phyloP scores from a whole-genome alignment of 768 basidiomycete genomes.

The Rhodotorula toruloides region DNA sequence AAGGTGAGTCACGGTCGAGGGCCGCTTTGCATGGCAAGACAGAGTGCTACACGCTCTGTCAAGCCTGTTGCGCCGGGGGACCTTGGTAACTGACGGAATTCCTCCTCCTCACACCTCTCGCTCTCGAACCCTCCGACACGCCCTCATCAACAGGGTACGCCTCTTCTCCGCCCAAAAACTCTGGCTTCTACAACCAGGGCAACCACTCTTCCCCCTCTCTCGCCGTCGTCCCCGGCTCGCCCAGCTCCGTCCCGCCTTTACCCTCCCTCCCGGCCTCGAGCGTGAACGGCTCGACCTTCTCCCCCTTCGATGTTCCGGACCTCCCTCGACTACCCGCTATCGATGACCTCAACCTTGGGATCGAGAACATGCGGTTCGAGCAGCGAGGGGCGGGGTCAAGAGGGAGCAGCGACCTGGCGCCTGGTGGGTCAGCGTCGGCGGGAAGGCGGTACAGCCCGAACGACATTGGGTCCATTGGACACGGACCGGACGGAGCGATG shows the following conservation, averaged over 20 bases:
- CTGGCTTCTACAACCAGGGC: conserved; percentile 34
- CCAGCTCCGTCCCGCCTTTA: neutral
- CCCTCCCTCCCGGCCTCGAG: conserved; percentile 9
- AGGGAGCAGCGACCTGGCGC: neutral
- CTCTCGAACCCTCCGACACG: neutral
- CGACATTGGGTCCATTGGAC: neutral
- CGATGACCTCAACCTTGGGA: conserved; percentile 36
- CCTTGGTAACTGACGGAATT: neutral
- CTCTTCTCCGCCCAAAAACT: conserved; percentile 3
- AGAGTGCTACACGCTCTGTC: no score
- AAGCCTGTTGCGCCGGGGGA: neutral
- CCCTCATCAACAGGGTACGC: neutral
- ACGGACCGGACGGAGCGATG: conserved; percentile 35
- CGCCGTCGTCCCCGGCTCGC: neutral
- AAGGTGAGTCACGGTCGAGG: conserved; percentile 9
- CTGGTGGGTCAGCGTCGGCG: neutral
- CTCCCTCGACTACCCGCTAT: conserved; percentile 21
- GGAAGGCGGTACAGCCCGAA: conserved; percentile 12
- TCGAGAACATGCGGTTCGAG: conserved; percentile 39
- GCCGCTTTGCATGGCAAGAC: neutral
- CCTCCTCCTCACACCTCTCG: neutral
- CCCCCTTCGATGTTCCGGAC: conserved; percentile 26
- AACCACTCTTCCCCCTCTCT: conserved; percentile 37
- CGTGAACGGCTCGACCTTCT: conserved; percentile 3
- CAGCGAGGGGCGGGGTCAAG: neutral